Conservation (phyloP, 2,329 filamentous ascomycete species). For the Fusarium goolgardi region DNA sequence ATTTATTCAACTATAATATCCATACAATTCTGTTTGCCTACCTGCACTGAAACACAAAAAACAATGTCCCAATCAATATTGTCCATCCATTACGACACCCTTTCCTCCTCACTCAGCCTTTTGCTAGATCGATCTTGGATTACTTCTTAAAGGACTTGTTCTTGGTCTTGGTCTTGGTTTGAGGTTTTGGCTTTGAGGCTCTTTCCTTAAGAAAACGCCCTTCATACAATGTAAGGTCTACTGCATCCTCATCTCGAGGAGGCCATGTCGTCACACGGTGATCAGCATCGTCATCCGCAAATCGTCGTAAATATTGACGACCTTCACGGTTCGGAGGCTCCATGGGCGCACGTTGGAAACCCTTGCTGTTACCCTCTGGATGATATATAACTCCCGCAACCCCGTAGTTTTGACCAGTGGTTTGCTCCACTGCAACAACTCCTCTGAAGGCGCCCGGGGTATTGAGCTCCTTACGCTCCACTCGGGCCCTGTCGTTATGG, state of each 20-base stretch:
- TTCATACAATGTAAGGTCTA: slow-evolving; percentile 9
- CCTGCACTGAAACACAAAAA: neutral
- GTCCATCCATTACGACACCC: neutral
- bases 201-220: neutral
- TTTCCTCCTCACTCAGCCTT: neutral
- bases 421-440: neutral
- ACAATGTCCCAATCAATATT: neutral
- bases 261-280: slow-evolving; percentile 18
- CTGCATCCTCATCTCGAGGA: slow-evolving; percentile 10
- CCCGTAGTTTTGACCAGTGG: neutral
- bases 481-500: neutral
- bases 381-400: slow-evolving; percentile 4
- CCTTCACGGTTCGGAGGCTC: slow-evolving; percentile 12
- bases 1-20: no score
- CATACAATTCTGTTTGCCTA: neutral
- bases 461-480: neutral
- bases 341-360: neutral
- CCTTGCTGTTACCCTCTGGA: neutral
- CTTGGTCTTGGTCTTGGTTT: neutral
- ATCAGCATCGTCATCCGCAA: slow-evolving; percentile 10
- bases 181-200: neutral
- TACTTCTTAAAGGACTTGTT: neutral
- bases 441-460: slow-evolving; percentile 7
- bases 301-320: slow-evolving; percentile 9
- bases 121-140: fast-evolving